Percentiles rank a stretch among this genome's conserved stretches.
These are phyloP conservation scores for Clohesyomyces aquaticus DNA, from an alignment of 495 filamentous ascomycete genomes.

Conservation along the genomic window DNA sequence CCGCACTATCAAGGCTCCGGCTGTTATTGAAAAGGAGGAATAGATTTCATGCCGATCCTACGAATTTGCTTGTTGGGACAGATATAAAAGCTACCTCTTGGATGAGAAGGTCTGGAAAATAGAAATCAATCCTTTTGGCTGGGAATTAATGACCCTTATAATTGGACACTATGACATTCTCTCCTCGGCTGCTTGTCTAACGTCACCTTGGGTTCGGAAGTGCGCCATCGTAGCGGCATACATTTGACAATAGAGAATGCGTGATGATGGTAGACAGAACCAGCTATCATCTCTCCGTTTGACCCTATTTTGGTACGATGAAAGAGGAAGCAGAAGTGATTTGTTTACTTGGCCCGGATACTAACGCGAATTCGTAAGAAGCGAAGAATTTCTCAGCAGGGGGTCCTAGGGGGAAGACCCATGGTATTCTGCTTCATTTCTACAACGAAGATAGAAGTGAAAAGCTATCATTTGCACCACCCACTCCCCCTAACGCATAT, in stretches of 20 bases:
- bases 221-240: background rate
- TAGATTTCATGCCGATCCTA: background rate
- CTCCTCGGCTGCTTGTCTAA: too few species aligned
- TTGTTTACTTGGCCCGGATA: background rate
- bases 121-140: background rate
- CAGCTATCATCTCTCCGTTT: background rate
- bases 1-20: constrained; percentile 74
- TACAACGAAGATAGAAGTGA: too few species aligned
- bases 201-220: background rate
- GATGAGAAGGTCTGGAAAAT: background rate
- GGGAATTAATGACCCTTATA: too few species aligned
- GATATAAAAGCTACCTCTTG: background rate
- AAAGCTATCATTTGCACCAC: too few species aligned
- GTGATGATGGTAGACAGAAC: background rate
- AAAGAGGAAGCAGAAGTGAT: background rate
- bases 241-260: background rate
- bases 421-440: too few species aligned
- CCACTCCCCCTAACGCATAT: too few species aligned
- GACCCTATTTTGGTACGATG: background rate
- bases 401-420: too few species aligned
- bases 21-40: constrained; percentile 75
- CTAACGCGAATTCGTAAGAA: background rate
- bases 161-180: too few species aligned
- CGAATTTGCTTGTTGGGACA: background rate
- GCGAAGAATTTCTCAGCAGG: background rate